A percentile compares a stretch with the other conserved stretches of the same genome.
Conservation (phyloP, 1,284 basidiomycete species). For the Marasmius oreades region DNA sequence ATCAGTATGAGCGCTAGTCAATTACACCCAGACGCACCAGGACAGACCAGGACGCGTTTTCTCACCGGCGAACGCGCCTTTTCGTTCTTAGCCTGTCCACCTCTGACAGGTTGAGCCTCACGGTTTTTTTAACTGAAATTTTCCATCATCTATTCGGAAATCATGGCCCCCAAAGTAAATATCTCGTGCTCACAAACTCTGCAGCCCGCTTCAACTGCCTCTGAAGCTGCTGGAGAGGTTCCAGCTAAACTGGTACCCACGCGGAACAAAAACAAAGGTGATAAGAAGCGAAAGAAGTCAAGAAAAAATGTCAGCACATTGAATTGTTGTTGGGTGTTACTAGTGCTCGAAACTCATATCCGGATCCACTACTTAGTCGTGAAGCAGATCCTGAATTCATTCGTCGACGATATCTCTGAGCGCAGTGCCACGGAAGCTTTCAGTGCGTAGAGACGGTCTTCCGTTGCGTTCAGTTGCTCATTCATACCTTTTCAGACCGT, state of each 20-base stretch:
- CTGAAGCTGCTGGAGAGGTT: conserved; percentile 74
- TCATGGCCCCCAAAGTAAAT: conserved; percentile 14
- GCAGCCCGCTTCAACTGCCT: conserved; percentile 68
- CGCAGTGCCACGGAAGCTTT: conserved; percentile 80
- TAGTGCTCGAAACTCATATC: conserved; percentile 3
- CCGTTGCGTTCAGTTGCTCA: background rate
- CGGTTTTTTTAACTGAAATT: background rate
- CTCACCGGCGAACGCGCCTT: no score
- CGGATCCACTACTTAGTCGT: conserved; percentile 50
- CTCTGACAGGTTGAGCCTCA: background rate
- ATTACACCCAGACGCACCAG: background rate
- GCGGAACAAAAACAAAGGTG: conserved; percentile 61
- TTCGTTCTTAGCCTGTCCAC: no score
- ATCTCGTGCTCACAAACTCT: background rate
- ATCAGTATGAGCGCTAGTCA: no score
- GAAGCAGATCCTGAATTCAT: conserved; percentile 82
- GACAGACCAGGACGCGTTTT: no score
- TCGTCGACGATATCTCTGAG: conserved; percentile 82
- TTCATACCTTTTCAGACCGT: conserved; percentile 47
- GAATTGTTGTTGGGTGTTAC: conserved; percentile 5
- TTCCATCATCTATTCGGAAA: background rate
- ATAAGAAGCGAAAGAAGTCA: conserved; percentile 85
- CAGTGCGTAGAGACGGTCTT: conserved; percentile 48
- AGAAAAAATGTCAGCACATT: conserved; percentile 66
- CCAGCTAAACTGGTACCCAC: conserved; percentile 71